Base-by-base conservation (phyloP, 1,284 basidiomycete species). In the Sanguinoderma infundibulare region DNA sequence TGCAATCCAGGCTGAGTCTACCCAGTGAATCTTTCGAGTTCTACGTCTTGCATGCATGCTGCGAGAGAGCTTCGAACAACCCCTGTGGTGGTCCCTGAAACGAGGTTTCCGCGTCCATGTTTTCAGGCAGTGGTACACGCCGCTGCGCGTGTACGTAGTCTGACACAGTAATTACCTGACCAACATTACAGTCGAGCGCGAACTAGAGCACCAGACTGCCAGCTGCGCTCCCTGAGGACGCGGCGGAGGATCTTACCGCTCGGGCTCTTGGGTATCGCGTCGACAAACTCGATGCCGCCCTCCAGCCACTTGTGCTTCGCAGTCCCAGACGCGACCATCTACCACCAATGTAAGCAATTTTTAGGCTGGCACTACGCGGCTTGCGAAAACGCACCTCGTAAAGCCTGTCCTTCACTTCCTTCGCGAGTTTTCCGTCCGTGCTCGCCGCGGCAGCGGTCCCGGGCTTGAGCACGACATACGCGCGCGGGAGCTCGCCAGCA, bases 401-500 rank as follows among this genome's bases (percentile, higher is more conserved):
- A 5, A 59, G 52, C 15, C 42, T 46, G 42, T 5, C 53, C 57
- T 60, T 47, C 42, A 64, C 58, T 38, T 55, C 53, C 7, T 20
- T 32, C 3, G 52, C 66, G 24, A 58, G 34, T 12, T 34, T 38
- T 17, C 28, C 22, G 30, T 58, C 60, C 49, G 42, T 26, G 46
- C 40, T 44, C 39, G 56, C 54, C 4, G 28, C 50, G 0, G 52
- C 61, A 4, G 61, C 61, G 22, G 62, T 57, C 1, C 47, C 56
- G 15, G 66, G 63, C 28, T 66, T 71, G 15, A 78, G 74, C 8
- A 76, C 74, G 38, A 81, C 70, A 69, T 76, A 81, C 9, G 77
- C 79, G 32, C 78, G 68, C 0, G 82, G 81, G 2, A 78, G 63
- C 59, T 84, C 83, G 22, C 82, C 83, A 0, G 76, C 74, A 63